Percentiles rank a stretch among this genome's conserved stretches.
Evolutionary conservation across 2,329 filamentous ascomycete genomes (phyloP).

Genomic region (Aureobasidium sp.): DNA sequence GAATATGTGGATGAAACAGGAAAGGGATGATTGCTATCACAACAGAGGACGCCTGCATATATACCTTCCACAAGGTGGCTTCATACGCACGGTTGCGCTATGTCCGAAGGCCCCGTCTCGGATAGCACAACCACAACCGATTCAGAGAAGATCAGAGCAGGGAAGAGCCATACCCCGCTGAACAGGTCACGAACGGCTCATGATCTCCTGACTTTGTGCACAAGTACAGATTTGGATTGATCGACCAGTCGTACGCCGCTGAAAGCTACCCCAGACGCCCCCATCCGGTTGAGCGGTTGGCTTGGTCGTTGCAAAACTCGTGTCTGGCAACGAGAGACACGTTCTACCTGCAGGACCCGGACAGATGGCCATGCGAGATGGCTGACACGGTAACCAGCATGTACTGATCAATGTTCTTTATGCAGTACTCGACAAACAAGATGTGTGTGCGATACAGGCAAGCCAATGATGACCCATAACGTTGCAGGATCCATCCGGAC

Average conservation of each 20-base stretch:
- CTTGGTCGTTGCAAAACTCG: background rate
- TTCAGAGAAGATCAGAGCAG: background rate
- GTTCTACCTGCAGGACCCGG: background rate
- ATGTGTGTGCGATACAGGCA: background rate
- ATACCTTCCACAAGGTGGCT: constrained; percentile 1
- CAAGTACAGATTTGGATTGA: background rate
- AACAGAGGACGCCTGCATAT: constrained; percentile 6
- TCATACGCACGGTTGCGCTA: background rate
- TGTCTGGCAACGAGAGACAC: background rate
- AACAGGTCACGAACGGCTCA: background rate
- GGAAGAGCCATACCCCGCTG: constrained; percentile 1
- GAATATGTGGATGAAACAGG: background rate
- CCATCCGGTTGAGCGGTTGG: constrained; percentile 9
- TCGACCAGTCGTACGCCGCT: background rate
- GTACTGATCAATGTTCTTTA: background rate
- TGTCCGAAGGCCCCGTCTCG: constrained; percentile 1
- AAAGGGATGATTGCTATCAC: background rate
- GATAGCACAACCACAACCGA: background rate
- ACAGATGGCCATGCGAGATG: constrained; percentile 1
- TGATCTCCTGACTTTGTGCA: constrained; percentile 7
- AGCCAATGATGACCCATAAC: background rate
- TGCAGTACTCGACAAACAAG: background rate
- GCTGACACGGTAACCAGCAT: background rate
- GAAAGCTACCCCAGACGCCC: constrained; percentile 9
- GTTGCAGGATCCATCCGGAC: background rate